Conservation (phyloP, 2,329 filamentous ascomycete species). For the Claviceps sorghi region DNA sequence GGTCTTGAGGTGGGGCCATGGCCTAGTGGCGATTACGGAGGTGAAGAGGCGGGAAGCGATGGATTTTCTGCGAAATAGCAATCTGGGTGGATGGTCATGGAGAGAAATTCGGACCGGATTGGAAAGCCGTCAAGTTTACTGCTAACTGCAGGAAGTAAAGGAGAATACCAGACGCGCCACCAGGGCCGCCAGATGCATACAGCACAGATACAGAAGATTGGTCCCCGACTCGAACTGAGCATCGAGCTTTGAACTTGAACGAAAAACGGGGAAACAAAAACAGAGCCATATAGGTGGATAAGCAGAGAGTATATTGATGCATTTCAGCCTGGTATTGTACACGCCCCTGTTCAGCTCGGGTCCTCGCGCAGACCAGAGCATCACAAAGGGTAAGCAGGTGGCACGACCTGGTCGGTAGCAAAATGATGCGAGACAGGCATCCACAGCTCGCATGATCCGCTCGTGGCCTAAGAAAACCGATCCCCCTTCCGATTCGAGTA, state of each 20-base stretch:
- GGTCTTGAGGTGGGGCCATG: neutral
- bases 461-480: slow-evolving; percentile 47
- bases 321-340: neutral
- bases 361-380: neutral
- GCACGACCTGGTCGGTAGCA: neutral
- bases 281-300: too few relatives aligned
- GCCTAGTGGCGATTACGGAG: neutral
- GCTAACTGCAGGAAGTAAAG: too few relatives aligned
- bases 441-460: neutral
- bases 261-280: neutral
- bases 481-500: slow-evolving; percentile 74
- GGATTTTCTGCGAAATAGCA: neutral
- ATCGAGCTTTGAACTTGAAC: neutral
- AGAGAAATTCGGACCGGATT: too few relatives aligned
- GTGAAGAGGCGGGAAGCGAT: neutral
- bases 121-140: too few relatives aligned
- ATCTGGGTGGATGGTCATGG: neutral
- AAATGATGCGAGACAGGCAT: too few relatives aligned
- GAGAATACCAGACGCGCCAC: too few relatives aligned
- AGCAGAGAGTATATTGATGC: neutral
- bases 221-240: neutral
- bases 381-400: neutral
- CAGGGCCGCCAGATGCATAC: neutral
- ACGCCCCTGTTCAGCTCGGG: neutral
- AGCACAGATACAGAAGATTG: too few relatives aligned